Evolutionary conservation across 2,329 filamentous ascomycete species (phyloP).

Genomic region (Penicillium capsulatum): DNA sequence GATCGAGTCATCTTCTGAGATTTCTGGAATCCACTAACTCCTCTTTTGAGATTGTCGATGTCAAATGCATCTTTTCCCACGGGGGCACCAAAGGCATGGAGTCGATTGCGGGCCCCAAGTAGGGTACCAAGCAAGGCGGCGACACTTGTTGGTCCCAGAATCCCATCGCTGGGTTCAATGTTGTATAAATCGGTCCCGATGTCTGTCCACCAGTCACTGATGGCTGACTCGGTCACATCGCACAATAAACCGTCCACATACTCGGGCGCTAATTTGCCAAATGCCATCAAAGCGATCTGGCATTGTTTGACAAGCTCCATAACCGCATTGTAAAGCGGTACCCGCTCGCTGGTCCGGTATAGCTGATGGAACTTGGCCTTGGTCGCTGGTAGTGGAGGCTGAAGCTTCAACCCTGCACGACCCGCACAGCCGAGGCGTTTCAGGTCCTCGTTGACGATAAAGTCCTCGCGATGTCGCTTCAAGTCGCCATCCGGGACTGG

Average conservation of each 20-base stretch:
- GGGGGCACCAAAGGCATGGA: conserved; percentile 78
- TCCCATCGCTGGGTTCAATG: conserved; percentile 85
- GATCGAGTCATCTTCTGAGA: conserved; percentile 74
- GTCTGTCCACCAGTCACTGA: conserved; percentile 94
- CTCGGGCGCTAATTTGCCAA: conserved; percentile 78
- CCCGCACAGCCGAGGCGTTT: conserved; percentile 92
- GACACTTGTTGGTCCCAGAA: conserved; percentile 86
- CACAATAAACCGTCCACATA: conserved; percentile 91
- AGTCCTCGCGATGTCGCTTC: conserved; percentile 71
- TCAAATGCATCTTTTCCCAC: conserved; percentile 92
- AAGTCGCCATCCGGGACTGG: conserved; percentile 82
- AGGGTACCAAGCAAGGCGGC: conserved; percentile 81
- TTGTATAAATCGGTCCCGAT: conserved; percentile 90
- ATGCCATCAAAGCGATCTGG: conserved; percentile 81
- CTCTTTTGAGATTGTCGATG: conserved; percentile 72
- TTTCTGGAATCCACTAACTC: conserved; percentile 85
- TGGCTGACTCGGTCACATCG: conserved; percentile 83
- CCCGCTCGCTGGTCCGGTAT: conserved; percentile 80
- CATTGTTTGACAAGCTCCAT: conserved; percentile 87
- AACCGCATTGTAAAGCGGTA: conserved; percentile 72
- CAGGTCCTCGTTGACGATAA: conserved; percentile 90
- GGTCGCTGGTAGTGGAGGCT: conserved; percentile 72
- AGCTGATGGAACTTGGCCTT: conserved; percentile 88
- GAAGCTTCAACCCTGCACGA: conserved; percentile 75
- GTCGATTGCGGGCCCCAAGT: conserved; percentile 82